Evolutionary conservation across 2,329 filamentous ascomycete genomes (phyloP).

Genomic region (Lachnellula willkommii): DNA sequence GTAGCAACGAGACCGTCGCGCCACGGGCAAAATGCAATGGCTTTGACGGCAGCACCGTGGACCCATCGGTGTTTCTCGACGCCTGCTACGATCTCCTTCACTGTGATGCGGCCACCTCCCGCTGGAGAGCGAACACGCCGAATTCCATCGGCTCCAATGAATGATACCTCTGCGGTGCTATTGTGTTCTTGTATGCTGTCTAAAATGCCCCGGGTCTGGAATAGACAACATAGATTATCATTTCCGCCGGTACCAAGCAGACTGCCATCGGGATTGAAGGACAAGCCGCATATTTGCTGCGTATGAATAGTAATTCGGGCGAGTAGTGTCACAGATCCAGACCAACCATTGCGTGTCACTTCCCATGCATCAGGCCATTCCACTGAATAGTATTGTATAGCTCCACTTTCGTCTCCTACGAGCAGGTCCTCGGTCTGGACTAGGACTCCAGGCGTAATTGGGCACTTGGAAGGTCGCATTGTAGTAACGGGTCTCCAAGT

Average conservation of each 20-base stretch:
- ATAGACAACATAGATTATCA: conserved; percentile 83
- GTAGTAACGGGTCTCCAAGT: conserved; percentile 67
- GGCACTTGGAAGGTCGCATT: conserved; percentile 47
- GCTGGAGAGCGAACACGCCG: conserved; percentile 25
- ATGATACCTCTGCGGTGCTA: conserved; percentile 15
- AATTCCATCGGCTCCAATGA: conserved; percentile 25
- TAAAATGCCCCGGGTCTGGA: conserved; percentile 44
- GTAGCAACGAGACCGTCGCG: conserved; percentile 81
- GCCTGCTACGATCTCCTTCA: conserved; percentile 47
- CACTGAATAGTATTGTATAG: conserved; percentile 81
- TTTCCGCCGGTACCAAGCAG: conserved; percentile 86
- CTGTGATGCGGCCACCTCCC: conserved; percentile 28
- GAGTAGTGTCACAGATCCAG: conserved; percentile 71
- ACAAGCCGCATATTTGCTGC: conserved; percentile 90
- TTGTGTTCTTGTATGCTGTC: conserved; percentile 10
- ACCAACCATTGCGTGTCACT: conserved; percentile 62
- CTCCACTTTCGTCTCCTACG: conserved; percentile 77
- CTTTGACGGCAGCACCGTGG: conserved; percentile 88
- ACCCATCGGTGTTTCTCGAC: conserved; percentile 66
- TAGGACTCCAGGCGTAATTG: conserved; percentile 37
- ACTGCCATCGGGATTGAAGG: conserved; percentile 73
- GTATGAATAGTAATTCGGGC: conserved; percentile 72
- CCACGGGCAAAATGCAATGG: conserved; percentile 96
- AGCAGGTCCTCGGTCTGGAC: conserved; percentile 77
- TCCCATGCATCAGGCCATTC: conserved; percentile 73